Percentiles rank a stretch among this genome's conserved stretches.
Evolutionary conservation across 2,329 filamentous ascomycete genomes (phyloP).

Genomic region (Xylariaceae sp.): DNA sequence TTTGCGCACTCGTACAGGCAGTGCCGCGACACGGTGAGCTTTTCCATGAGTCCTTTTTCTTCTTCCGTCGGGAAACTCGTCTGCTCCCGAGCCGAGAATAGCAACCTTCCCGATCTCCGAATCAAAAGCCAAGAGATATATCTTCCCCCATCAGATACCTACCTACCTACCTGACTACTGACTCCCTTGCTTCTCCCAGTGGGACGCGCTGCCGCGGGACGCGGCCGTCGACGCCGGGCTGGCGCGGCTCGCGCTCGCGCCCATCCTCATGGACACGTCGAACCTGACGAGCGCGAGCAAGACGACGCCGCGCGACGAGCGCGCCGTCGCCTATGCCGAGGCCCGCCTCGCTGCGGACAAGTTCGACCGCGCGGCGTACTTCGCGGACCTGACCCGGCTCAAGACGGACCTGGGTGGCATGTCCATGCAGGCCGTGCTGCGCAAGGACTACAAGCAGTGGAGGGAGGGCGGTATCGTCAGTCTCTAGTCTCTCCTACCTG

Average conservation of each 20-base stretch:
- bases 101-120: no score
- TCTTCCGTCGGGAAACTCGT: no score
- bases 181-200: no score
- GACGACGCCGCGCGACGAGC: slow-evolving; percentile 53
- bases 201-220: no score
- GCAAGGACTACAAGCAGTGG: slow-evolving; percentile 86
- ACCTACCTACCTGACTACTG: no score
- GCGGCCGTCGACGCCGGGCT: slow-evolving; percentile 45
- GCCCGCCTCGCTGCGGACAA: slow-evolving; percentile 27
- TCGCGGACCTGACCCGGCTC: slow-evolving; percentile 49
- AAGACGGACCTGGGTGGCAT: slow-evolving; percentile 61
- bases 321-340: slow-evolving; percentile 53
- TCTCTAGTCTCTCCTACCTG: no score
- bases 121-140: no score
- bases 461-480: slow-evolving; percentile 36
- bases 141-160: no score
- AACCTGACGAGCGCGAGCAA: slow-evolving; percentile 57
- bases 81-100: no score
- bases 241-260: slow-evolving; percentile 59
- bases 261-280: slow-evolving; percentile 66
- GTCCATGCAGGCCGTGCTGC: slow-evolving; percentile 57
- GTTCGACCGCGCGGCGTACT: slow-evolving; percentile 52
- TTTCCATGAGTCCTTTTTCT: no score
- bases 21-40: no score
- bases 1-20: no score